Evolutionary conservation across 495 filamentous ascomycete genomes (phyloP), one percentile per base, ranked within the genome.

Genomic region (Penicillium flavigenum): DNA sequence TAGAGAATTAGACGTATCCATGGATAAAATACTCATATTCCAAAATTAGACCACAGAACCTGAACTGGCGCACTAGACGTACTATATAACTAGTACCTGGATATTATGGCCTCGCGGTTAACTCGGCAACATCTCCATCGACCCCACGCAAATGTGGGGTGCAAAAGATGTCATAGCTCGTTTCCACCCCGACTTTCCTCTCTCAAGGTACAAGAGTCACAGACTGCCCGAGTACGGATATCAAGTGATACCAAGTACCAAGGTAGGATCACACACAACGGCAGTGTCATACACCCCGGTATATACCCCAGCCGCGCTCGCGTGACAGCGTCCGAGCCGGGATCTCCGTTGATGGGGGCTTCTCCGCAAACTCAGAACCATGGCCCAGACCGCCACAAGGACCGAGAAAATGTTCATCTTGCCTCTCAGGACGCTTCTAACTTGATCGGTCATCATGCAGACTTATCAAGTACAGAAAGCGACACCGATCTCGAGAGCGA

Each of bases 401-500:
- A 24, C 12, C n/a, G 11, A 27, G 39, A 58, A 47, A 39, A 51
- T 41, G 42, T 24, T 17, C 36, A 14, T 26, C 5, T 20, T 11
- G 10, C 29, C 29, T 42, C 48, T 16, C 36, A 44, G 0, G 16
- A 41, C 17, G 12, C 9, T 14, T 48, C 29, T 6, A 46, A 56
- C 3, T 19, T 31, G n/a, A 44, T 5, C 7, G 38, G 16, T 17
- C 4, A 31, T 19, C 14, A 53, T 32, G 8, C 26, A 29, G 38
- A 53, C 8, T 22, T 38, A 14, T 43, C 48, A 2, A 45, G 17
- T 16, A 14, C 50, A 29, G 50, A 56, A 20, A 22, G 31, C 31
- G 62, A 67, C 17, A 60, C 42, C 27, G 63, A 72, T 26, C 19
- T 57, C 11, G 44, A 44, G 17, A 68, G 62, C 31, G 53, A 64